These are phyloP conservation scores for Carex littledalei DNA, from an alignment of 176 grass and related monocot species.

Conservation along the genomic window DNA sequence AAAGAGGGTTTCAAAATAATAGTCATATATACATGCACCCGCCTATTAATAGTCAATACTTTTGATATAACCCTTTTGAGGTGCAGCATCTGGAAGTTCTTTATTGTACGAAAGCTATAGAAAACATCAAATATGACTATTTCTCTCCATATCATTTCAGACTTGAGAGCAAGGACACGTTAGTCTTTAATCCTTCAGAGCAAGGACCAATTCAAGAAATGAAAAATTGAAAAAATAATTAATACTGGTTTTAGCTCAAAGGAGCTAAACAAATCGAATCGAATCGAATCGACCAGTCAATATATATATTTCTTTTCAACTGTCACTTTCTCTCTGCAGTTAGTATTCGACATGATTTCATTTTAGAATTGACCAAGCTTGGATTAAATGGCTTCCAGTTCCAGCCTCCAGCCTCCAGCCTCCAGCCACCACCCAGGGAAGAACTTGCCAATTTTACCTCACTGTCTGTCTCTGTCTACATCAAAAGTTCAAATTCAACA, in stretches of 20 bases:
- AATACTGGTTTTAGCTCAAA: not conserved
- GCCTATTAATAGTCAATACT: too few species aligned
- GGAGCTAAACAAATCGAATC: not conserved
- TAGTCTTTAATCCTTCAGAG: not conserved
- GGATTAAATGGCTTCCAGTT: not conserved
- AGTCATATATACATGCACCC: too few species aligned
- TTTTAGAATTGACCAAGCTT: conserved; percentile 3
- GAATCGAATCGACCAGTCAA: not conserved
- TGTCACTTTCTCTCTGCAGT: not conserved
- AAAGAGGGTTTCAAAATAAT: too few species aligned
- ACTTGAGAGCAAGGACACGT: not conserved
- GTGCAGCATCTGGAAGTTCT: not conserved
- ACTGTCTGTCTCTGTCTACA: not conserved
- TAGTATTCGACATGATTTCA: not conserved
- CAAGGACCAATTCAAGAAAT: not conserved
- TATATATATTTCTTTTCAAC: not conserved
- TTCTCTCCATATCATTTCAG: not conserved
- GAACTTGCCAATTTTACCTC: not conserved
- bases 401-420: too few species aligned
- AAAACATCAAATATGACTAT: not conserved
- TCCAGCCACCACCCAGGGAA: not conserved
- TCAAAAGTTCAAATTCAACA: conserved; percentile 10
- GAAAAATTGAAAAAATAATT: not conserved
- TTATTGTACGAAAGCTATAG: not conserved
- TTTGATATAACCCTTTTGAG: not conserved